Evolutionary conservation across 2,329 filamentous ascomycete species (phyloP).

Genomic region (Fusarium cyanostomum): DNA sequence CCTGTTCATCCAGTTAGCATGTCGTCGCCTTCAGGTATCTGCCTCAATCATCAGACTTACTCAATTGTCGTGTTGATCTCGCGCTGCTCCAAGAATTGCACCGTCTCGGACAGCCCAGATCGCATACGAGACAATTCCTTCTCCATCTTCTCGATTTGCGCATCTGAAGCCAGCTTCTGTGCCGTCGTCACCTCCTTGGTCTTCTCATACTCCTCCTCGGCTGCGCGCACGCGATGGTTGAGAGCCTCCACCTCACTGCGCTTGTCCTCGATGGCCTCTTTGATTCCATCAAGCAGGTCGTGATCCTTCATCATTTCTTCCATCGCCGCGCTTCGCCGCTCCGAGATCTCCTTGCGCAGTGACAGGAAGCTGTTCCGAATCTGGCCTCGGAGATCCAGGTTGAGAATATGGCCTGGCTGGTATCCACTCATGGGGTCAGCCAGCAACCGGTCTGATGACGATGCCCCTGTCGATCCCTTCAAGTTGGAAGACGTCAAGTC

Average conservation of each 20-base stretch:
- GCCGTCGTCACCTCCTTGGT: conserved; percentile 87
- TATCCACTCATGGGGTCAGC: conserved; percentile 87
- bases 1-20: conserved; percentile 54
- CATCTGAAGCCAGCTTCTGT: conserved; percentile 87
- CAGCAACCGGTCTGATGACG: conserved; percentile 76
- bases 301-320: conserved; percentile 95
- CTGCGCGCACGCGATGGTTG: conserved; percentile 85
- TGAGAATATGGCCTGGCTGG: conserved; percentile 87
- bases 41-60: conserved; percentile 60
- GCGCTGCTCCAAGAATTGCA: conserved; percentile 91
- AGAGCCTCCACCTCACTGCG: conserved; percentile 90
- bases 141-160: conserved; percentile 98
- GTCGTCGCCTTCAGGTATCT: background rate
- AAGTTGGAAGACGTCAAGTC: conserved; percentile 76
- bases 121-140: conserved; percentile 97
- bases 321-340: conserved; percentile 81
- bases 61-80: conserved; percentile 98
- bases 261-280: conserved; percentile 97
- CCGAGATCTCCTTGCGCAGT: conserved; percentile 90
- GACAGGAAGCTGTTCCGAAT: conserved; percentile 81
- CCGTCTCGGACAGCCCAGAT: conserved; percentile 80
- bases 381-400: conserved; percentile 84
- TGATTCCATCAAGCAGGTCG: conserved; percentile 91
- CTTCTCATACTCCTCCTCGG: conserved; percentile 93
- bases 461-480: conserved; percentile 53